Evolutionary conservation across 2,329 filamentous ascomycete species (phyloP).

Genomic region (Sphaceloma murrayae): DNA sequence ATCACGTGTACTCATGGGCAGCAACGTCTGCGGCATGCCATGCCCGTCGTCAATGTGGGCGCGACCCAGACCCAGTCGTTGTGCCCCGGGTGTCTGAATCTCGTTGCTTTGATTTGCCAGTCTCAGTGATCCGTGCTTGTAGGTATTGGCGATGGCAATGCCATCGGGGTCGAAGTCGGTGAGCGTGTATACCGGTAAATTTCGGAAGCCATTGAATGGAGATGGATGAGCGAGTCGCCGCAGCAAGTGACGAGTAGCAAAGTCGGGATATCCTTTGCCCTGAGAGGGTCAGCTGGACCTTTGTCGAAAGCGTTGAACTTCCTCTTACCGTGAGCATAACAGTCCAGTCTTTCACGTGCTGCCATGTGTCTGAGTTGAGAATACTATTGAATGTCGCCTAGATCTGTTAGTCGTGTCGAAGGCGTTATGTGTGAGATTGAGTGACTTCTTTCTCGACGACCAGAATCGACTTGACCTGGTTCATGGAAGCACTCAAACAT

Average conservation of each 20-base stretch:
- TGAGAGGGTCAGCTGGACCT: slow-evolving; percentile 28
- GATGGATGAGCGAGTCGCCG: slow-evolving; percentile 41
- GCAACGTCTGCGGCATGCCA: slow-evolving; percentile 33
- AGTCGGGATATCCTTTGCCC: slow-evolving; percentile 76
- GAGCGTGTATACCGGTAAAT: slow-evolving; percentile 50
- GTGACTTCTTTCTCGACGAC: slow-evolving; percentile 70
- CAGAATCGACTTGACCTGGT: slow-evolving; percentile 51
- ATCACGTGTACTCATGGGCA: slow-evolving; percentile 48
- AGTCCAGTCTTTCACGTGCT: slow-evolving; percentile 43
- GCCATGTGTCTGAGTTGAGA: slow-evolving; percentile 48
- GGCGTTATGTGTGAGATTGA: background rate
- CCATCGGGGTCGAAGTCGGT: slow-evolving; percentile 73
- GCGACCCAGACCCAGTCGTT: slow-evolving; percentile 55
- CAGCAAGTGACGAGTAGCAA: slow-evolving; percentile 59
- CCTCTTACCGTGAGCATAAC: slow-evolving; percentile 57
- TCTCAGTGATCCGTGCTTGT: slow-evolving; percentile 58
- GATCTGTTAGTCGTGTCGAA: slow-evolving; percentile 19
- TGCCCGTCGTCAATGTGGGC: slow-evolving; percentile 23
- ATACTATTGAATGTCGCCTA: slow-evolving; percentile 69
- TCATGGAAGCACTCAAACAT: slow-evolving; percentile 44
- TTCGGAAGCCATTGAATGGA: slow-evolving; percentile 35
- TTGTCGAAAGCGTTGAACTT: background rate
- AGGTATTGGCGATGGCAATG: slow-evolving; percentile 62
- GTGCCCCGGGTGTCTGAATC: slow-evolving; percentile 42
- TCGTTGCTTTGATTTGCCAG: slow-evolving; percentile 50